These are phyloP conservation scores for Casaregolazyma lundiana DNA, from an alignment of 1,139 yeast species.

Conservation along the genomic window DNA sequence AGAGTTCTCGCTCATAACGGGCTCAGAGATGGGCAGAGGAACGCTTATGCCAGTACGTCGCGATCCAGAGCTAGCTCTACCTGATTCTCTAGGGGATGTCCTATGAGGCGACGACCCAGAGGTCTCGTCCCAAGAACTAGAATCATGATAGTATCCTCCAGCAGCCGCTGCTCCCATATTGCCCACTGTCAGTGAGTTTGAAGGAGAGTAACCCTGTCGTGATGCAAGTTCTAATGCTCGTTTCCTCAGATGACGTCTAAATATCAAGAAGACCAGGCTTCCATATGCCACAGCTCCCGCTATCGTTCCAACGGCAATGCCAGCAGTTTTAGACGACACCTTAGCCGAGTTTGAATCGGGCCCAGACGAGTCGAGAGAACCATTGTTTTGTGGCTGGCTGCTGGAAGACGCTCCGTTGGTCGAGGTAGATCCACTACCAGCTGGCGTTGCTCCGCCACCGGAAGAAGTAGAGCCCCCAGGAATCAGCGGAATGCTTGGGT, in stretches of 20 bases:
- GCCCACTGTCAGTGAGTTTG: constrained; percentile 7
- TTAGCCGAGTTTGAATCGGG: constrained; percentile 23
- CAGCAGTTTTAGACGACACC: constrained; percentile 32
- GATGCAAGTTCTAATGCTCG: constrained; percentile 12
- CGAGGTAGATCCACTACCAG: constrained; percentile 14
- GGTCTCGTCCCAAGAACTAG: constrained; percentile 15
- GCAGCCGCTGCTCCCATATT: constrained; percentile 11
- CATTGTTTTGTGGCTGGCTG: constrained; percentile 17
- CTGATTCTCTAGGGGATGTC: constrained; percentile 14
- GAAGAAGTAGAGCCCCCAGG: constrained; percentile 22
- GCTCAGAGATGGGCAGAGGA: constrained; percentile 31
- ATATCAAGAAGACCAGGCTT: constrained; percentile 32
- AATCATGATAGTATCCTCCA: constrained; percentile 13
- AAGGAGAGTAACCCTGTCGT: constrained; percentile 7
- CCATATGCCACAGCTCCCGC: constrained; percentile 37
- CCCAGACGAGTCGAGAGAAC: constrained; percentile 33
- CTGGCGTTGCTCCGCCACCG: constrained; percentile 16
- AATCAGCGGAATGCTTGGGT: constrained; percentile 34
- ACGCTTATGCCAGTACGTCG: constrained; percentile 19
- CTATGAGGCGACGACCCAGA: constrained; percentile 16
- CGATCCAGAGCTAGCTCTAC: constrained; percentile 5
- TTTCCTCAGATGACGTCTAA: constrained; percentile 30
- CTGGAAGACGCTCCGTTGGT: constrained; percentile 14
- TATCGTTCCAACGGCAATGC: constrained; percentile 38
- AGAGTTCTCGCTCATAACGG: constrained; percentile 39